These are phyloP conservation scores for Aspergillus versicolor DNA, from an alignment of 2,329 filamentous ascomycete genomes.

Conservation along the genomic window DNA sequence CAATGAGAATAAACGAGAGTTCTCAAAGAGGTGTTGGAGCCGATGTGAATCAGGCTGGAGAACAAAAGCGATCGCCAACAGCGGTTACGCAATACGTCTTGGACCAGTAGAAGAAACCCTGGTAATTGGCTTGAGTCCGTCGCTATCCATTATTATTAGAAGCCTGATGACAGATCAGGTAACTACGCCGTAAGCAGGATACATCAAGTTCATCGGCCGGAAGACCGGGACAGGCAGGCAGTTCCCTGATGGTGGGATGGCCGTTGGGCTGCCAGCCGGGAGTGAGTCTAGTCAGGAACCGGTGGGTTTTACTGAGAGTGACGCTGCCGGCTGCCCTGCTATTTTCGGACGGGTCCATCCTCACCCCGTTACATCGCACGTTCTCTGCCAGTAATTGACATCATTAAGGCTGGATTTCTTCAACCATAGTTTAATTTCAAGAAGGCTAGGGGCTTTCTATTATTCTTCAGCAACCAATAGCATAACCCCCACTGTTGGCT, in stretches of 20 bases:
- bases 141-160: background rate
- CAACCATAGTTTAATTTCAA: background rate
- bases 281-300: conserved; percentile 7
- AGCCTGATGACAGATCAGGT: background rate
- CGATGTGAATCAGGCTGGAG: background rate
- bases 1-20: background rate
- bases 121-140: conserved; percentile 6
- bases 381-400: background rate
- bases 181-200: background rate
- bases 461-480: background rate
- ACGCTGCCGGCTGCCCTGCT: background rate
- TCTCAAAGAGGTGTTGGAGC: background rate
- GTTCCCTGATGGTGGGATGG: background rate
- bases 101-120: conserved; percentile 1
- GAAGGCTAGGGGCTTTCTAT: background rate
- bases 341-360: conserved; percentile 7
- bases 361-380: conserved; percentile 1
- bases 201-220: background rate
- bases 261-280: background rate
- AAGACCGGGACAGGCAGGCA: too few species aligned
- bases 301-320: background rate
- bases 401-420: background rate
- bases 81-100: conserved; percentile 13
- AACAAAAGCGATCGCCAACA: conserved; percentile 5
- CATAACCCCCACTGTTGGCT: background rate